These are phyloP conservation scores for Microbotryum silenes-acaulis DNA, from an alignment of 1,284 basidiomycete species.

Conservation along the genomic window DNA sequence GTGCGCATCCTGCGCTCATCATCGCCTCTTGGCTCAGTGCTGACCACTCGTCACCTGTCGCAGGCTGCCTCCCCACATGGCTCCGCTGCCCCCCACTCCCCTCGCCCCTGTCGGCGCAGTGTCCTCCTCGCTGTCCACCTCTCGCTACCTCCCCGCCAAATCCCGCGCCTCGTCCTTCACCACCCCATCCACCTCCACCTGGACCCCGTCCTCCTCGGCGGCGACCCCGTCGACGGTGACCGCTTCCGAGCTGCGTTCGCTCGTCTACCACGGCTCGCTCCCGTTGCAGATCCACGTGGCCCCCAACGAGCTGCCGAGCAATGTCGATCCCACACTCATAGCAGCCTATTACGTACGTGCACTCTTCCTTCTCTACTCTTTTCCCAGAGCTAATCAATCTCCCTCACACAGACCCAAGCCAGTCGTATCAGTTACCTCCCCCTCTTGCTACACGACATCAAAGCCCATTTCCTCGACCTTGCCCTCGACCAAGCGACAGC, in stretches of 20 bases:
- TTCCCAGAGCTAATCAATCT: constrained; percentile 39
- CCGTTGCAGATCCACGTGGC: constrained; percentile 76
- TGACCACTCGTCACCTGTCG: neutral
- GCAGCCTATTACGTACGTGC: constrained; percentile 55
- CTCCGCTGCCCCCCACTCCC: neutral
- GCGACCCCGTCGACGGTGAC: neutral
- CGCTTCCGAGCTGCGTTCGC: constrained; percentile 55
- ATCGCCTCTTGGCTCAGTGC: too few species aligned
- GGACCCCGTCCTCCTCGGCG: neutral
- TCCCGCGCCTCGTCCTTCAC: neutral
- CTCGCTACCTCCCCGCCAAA: too few species aligned
- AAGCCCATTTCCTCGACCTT: constrained; percentile 75
- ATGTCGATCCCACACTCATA: constrained; percentile 49
- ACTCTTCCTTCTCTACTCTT: constrained; percentile 38
- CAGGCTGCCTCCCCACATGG: neutral
- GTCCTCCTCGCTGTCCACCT: neutral
- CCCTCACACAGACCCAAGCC: constrained; percentile 49
- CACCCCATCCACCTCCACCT: neutral
- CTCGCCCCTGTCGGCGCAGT: neutral
- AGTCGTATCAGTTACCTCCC: constrained; percentile 85
- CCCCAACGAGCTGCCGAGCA: constrained; percentile 73
- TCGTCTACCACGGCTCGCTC: constrained; percentile 76
- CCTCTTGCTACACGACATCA: constrained; percentile 75
- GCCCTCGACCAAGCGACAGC: constrained; percentile 72
- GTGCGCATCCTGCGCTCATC: too few species aligned